A percentile compares a stretch with the other conserved stretches of the same genome.
Conservation (phyloP, 2,329 filamentous ascomycete genomes). For the Claviceps fusiformis region DNA sequence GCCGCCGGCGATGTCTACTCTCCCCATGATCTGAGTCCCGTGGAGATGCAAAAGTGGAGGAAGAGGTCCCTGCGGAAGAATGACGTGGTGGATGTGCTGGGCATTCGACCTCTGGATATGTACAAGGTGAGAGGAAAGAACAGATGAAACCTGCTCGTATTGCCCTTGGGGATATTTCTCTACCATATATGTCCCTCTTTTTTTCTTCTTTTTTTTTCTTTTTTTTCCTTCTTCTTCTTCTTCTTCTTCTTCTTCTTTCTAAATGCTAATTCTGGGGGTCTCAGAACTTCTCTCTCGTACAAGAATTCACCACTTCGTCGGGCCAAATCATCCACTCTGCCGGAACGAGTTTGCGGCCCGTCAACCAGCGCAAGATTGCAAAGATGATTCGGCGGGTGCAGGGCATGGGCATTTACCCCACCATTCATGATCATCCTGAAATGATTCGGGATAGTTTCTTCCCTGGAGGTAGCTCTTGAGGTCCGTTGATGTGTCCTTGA, state of each 20-base stretch:
- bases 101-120: conserved; percentile 66
- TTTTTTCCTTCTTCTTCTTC: not conserved
- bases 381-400: conserved; percentile 84
- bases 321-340: conserved; percentile 71
- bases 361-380: conserved; percentile 85
- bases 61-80: conserved; percentile 38
- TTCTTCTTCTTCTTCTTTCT: no score
- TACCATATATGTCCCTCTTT: no score
- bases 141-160: no score
- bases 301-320: conserved; percentile 73
- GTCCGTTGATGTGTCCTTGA: no score
- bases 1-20: conserved; percentile 73
- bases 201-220: no score
- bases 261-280: not conserved
- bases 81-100: conserved; percentile 70
- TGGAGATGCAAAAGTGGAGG: conserved; percentile 74
- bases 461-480: no score
- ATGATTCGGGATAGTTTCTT: conserved; percentile 40
- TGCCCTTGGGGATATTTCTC: no score
- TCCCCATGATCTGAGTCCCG: conserved; percentile 68
- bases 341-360: conserved; percentile 66
- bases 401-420: conserved; percentile 84
- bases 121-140: conserved; percentile 55
- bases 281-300: conserved; percentile 86
- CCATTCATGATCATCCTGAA: conserved; percentile 78